phyloP scores from a whole-genome alignment of 1,284 basidiomycete species.

The Ganoderma resinaceum region DNA sequence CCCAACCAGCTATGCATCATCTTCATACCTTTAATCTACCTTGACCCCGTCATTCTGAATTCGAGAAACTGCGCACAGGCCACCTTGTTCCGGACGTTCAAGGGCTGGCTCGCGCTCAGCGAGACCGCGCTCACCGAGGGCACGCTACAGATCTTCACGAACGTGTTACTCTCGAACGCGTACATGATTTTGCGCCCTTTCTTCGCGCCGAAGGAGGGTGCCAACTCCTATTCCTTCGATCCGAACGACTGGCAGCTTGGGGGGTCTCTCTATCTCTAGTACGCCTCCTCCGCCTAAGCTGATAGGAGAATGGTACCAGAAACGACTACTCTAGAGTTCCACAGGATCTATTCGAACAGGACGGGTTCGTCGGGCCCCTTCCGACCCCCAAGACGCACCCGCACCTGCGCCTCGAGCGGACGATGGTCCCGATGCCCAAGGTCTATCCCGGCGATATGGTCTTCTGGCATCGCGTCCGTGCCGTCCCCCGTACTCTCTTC shows the following conservation, averaged over 20 bases:
- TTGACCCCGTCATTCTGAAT: background rate
- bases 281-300: background rate
- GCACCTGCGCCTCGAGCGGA: slow-evolving; percentile 71
- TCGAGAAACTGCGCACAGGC: slow-evolving; percentile 42
- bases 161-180: slow-evolving; percentile 75
- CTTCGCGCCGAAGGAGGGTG: slow-evolving; percentile 63
- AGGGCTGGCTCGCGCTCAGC: slow-evolving; percentile 78
- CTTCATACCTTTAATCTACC: background rate
- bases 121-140: slow-evolving; percentile 79
- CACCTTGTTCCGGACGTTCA: slow-evolving; percentile 82
- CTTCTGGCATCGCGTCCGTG: slow-evolving; percentile 81
- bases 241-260: slow-evolving; percentile 79
- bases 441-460: slow-evolving; percentile 85
- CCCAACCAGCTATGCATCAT: slow-evolving; percentile 56
- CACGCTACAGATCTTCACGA: slow-evolving; percentile 83
- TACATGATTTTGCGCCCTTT: slow-evolving; percentile 88
- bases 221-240: slow-evolving; percentile 53
- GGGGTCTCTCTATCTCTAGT: slow-evolving; percentile 36
- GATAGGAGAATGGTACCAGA: slow-evolving; percentile 47
- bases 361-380: slow-evolving; percentile 58
- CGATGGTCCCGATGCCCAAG: slow-evolving; percentile 78
- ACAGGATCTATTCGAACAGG: slow-evolving; percentile 55
- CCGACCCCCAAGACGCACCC: slow-evolving; percentile 64
- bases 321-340: slow-evolving; percentile 62
- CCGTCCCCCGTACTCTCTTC: background rate